Evolutionary conservation across 2,329 filamentous ascomycete species (phyloP), one percentile per base, ranked within the genome.

Genomic region (Plenodomus tracheiphilus): DNA sequence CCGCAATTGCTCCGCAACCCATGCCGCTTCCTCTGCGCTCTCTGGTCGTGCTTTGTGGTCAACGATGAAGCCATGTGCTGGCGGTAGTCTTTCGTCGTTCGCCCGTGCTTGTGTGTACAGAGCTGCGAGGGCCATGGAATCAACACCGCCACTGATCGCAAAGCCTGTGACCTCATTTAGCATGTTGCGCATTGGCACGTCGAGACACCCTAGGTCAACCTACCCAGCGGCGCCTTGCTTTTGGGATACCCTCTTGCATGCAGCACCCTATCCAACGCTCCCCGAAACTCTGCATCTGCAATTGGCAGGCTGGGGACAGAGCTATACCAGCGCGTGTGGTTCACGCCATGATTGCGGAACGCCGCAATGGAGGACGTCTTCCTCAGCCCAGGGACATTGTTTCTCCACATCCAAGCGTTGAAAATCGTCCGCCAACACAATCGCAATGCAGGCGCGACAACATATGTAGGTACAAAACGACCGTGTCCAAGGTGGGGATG

Each of bases 101-200:
- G 32, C 44, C 38, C 43, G 45, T 40, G 52, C 58, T 39, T 61
- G 58, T 39, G 76, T 72, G 67, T 88, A 89, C 30, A 97, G 80
- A 51, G 79, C 85, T 46, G 91, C 91, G 51, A 99, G 78, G 21
- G 93, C 93, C 92, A 97, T 99, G n/a, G 93, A 97, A 72, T 99
- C 94, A 34, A 94, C 89, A 7, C 94, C 94, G 19, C 94, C 94
- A 66, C 92, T 97, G 53, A 97, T 79, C 15, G 92, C 94, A 50
- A 97, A 76, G 45, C 81, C 76, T 75, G 39, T 30, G 15, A 2
- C 6, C 28, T 30, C 5, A 20, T 21, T 59, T 35, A 61, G 46
- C 42, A 22, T 15, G 36, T 40, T 20, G 30, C 39, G 10, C 18
- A 18, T 37, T 30, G 17, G n/a, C 35, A 25, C 13, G 21, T 8